These are phyloP conservation scores for Talaromyces proteolyticus DNA, from an alignment of 495 filamentous ascomycete genomes.

Conservation along the genomic window DNA sequence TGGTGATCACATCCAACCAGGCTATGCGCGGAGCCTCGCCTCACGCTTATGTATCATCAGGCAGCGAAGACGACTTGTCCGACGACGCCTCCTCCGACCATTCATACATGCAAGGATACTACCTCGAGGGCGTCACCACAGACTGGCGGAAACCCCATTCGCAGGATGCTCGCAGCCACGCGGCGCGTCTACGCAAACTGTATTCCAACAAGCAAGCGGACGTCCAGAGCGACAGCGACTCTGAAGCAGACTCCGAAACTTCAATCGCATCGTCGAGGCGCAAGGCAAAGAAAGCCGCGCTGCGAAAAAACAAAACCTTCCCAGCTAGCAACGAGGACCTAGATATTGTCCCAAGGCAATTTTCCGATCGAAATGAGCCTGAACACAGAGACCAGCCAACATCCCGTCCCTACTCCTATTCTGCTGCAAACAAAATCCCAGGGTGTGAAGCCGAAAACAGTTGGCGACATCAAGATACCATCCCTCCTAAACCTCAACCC, in stretches of 20 bases:
- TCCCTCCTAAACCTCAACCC: neutral
- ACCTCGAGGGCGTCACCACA: conserved; percentile 26
- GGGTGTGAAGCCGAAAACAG: conserved; percentile 1
- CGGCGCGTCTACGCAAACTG: conserved; percentile 15
- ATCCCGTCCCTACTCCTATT: conserved; percentile 3
- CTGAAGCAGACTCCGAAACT: conserved; percentile 19
- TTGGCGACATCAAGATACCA: neutral
- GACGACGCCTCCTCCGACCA: conserved; percentile 23
- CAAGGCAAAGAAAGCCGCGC: conserved; percentile 10
- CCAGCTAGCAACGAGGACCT: too few relatives aligned
- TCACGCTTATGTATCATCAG: conserved; percentile 11
- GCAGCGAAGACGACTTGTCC: conserved; percentile 17
- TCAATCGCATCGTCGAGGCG: conserved; percentile 10
- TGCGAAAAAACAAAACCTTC: too few relatives aligned
- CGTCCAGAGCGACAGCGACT: conserved; percentile 37
- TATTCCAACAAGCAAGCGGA: conserved; percentile 30
- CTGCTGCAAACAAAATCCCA: neutral
- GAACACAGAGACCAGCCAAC: conserved; percentile 6
- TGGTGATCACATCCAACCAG: neutral
- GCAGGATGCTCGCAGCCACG: conserved; percentile 20
- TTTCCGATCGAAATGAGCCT: too few relatives aligned
- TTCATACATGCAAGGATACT: conserved; percentile 22
- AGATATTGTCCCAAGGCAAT: too few relatives aligned
- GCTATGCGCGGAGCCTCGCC: too few relatives aligned
- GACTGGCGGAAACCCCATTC: conserved; percentile 30